phyloP scores from a whole-genome alignment of 108 stramenopile species.

The Cyclostephanos invisitatus region DNA sequence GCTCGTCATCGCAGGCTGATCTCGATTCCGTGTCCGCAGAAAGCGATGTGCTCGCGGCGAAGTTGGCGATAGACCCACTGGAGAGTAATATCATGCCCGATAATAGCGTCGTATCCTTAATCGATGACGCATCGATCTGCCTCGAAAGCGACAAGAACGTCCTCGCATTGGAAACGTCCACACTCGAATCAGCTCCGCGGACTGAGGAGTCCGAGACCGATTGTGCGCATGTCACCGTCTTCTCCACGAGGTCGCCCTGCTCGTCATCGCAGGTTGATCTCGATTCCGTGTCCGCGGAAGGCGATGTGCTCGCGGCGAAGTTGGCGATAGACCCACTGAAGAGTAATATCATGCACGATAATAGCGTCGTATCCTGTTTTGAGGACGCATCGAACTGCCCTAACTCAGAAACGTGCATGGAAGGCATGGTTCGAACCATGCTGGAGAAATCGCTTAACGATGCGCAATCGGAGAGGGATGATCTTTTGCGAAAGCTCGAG shows the following conservation, averaged over 20 bases:
- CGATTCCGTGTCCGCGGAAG: background rate
- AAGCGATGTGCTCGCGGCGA: background rate
- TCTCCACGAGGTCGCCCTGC: background rate
- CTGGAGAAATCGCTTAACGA: background rate
- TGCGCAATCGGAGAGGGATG: background rate
- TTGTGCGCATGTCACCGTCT: background rate
- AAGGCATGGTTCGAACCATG: background rate
- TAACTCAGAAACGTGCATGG: background rate
- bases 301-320: background rate
- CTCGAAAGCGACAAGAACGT: background rate
- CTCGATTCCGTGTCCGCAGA: too few species aligned
- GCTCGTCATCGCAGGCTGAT: too few species aligned
- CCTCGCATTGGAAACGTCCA: background rate
- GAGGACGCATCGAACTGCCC: constrained; percentile 7
- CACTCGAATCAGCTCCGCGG: background rate
- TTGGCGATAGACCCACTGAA: background rate
- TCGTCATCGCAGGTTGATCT: background rate
- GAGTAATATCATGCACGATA: background rate
- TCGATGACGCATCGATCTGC: too few species aligned
- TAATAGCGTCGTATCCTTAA: background rate
- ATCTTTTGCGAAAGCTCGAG: background rate
- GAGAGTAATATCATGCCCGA: background rate
- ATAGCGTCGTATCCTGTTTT: background rate
- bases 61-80: background rate
- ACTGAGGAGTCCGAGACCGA: background rate